Evolutionary conservation across 805 yeast species (phyloP).

Genomic region (Candida insectorum): DNA sequence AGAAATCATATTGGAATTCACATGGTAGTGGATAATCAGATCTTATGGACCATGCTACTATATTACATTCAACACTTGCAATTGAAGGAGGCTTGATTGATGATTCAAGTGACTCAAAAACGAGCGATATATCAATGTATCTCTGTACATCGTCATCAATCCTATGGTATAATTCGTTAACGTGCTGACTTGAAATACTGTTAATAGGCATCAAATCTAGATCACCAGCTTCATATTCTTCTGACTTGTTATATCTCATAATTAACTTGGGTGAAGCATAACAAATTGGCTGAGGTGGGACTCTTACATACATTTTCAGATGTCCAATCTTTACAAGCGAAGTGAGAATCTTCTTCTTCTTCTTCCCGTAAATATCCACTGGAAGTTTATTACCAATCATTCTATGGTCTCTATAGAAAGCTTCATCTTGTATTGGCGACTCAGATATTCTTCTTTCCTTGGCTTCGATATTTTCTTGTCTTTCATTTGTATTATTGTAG

Average conservation of each 20-base stretch:
- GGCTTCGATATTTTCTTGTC: constrained; percentile 4
- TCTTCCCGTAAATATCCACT: constrained; percentile 27
- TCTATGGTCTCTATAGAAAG: constrained; percentile 14
- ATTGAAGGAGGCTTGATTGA: constrained; percentile 31
- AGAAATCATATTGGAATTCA: constrained; percentile 38
- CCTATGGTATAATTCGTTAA: constrained; percentile 30
- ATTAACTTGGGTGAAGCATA: constrained; percentile 37
- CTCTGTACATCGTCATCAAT: constrained; percentile 18
- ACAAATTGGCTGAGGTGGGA: constrained; percentile 32
- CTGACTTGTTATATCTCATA: constrained; percentile 29
- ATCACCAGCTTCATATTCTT: constrained; percentile 8
- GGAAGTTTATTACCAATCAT: constrained; percentile 27
- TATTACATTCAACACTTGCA: constrained; percentile 29
- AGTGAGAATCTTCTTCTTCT: constrained; percentile 35
- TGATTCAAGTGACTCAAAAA: constrained; percentile 22
- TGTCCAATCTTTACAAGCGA: constrained; percentile 30
- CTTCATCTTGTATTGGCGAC: constrained; percentile 3
- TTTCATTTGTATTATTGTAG: constrained; percentile 3
- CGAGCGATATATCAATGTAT: constrained; percentile 23
- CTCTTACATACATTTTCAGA: constrained; percentile 28
- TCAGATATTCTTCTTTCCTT: constrained; percentile 7
- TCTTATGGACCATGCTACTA: constrained; percentile 39
- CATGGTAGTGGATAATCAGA: constrained; percentile 41
- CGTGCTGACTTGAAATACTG: constrained; percentile 17
- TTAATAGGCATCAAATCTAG: constrained; percentile 16